Percentiles rank a stretch among this genome's conserved stretches.
Evolutionary conservation across 2,329 filamentous ascomycete genomes (phyloP).

Genomic region (Hymenoscyphus infarciens): DNA sequence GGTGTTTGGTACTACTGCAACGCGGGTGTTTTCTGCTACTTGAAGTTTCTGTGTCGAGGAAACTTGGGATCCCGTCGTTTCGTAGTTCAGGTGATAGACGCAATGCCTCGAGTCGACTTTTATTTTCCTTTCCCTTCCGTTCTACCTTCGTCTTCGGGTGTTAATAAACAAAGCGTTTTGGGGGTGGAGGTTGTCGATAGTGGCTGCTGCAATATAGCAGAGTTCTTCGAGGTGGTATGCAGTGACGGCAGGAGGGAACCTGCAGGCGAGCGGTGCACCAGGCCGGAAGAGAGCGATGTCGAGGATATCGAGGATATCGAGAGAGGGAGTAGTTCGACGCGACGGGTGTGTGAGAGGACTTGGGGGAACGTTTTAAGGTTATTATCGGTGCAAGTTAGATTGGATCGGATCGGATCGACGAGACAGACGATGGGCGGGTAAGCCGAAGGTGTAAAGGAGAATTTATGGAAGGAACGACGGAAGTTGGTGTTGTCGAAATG

Average conservation of each 20-base stretch:
- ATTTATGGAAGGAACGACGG: background rate
- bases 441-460: background rate
- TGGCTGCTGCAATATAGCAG: constrained; percentile 17
- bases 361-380: background rate
- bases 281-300: constrained; percentile 19
- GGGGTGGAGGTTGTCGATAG: constrained; percentile 9
- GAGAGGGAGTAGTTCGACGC: background rate
- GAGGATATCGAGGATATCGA: too few relatives aligned
- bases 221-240: constrained; percentile 8
- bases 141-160: constrained; percentile 8
- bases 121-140: constrained; percentile 14
- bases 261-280: constrained; percentile 21
- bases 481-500: background rate
- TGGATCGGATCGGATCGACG: background rate
- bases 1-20: background rate
- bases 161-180: background rate
- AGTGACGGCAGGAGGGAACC: constrained; percentile 17
- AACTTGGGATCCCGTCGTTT: constrained; percentile 5
- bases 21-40: background rate
- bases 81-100: background rate
- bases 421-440: background rate
- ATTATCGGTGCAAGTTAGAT: background rate
- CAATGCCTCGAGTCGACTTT: background rate
- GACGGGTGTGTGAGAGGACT: background rate
- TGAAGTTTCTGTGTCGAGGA: background rate